Evolutionary conservation across 805 yeast species (phyloP).

Genomic region (Metschnikowia rubicola): DNA sequence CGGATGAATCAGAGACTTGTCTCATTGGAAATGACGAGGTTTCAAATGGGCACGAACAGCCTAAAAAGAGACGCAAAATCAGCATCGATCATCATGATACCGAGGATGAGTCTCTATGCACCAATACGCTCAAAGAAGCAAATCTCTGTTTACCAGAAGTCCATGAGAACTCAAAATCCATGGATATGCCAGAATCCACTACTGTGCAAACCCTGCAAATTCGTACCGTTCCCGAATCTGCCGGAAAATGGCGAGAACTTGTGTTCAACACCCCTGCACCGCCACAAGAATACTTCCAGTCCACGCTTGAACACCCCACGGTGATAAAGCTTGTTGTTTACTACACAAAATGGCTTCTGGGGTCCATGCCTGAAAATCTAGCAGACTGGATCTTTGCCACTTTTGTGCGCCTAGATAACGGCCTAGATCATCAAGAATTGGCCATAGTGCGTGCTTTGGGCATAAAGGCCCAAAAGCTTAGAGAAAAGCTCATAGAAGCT

Average conservation of each 20-base stretch:
- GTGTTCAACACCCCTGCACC: slow-evolving; percentile 32
- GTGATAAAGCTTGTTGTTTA: slow-evolving; percentile 33
- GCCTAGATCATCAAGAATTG: slow-evolving; percentile 31
- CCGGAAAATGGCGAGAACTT: slow-evolving; percentile 30
- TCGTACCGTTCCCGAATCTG: slow-evolving; percentile 21
- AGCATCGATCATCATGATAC: no score
- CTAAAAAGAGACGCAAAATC: no score
- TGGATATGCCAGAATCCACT: no score
- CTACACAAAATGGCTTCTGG: slow-evolving; percentile 38
- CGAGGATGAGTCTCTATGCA: no score
- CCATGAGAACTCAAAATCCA: no score
- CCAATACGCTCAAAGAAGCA: no score
- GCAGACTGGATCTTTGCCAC: slow-evolving; percentile 36
- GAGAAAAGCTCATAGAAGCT: slow-evolving; percentile 6
- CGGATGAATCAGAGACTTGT: no score
- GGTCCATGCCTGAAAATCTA: slow-evolving; percentile 22
- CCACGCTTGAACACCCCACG: slow-evolving; percentile 28
- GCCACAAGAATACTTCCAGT: slow-evolving; percentile 18
- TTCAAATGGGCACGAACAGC: not conserved
- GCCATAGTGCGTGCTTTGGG: slow-evolving; percentile 37
- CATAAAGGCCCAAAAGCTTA: slow-evolving; percentile 34
- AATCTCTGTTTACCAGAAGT: no score
- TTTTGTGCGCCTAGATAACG: slow-evolving; percentile 33
- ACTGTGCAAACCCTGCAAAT: no score
- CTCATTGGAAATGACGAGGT: not conserved